Evolutionary conservation across 2,329 filamentous ascomycete genomes (phyloP).

Genomic region (Colletotrichum abscissum): DNA sequence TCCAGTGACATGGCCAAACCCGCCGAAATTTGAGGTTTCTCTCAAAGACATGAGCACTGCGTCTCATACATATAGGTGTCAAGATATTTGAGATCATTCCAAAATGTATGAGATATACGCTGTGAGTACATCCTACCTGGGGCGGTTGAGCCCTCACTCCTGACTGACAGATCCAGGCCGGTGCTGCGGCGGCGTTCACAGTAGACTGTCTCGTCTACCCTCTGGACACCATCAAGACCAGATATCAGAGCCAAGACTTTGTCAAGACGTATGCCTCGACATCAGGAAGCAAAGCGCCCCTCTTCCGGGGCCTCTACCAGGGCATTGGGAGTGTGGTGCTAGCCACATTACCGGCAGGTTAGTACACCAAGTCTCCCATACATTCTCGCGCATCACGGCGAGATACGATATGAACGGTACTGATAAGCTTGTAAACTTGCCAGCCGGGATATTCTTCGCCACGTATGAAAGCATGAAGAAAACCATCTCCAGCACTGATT

Average conservation of each 20-base stretch:
- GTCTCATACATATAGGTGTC: too few species aligned
- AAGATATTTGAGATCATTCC: background rate
- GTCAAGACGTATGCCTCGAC: constrained; percentile 71
- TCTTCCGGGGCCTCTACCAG: constrained; percentile 84
- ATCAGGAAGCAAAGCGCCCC: constrained; percentile 61
- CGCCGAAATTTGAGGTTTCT: background rate
- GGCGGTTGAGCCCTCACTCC: background rate
- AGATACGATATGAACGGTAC: background rate
- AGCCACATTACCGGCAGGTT: constrained; percentile 88
- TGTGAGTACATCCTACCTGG: constrained; percentile 7
- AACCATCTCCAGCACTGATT: constrained; percentile 63
- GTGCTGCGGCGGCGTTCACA: constrained; percentile 85
- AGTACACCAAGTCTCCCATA: constrained; percentile 24
- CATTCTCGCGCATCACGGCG: background rate
- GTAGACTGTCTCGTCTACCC: constrained; percentile 90
- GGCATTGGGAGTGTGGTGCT: constrained; percentile 87
- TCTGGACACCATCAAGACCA: constrained; percentile 89
- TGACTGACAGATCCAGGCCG: constrained; percentile 67
- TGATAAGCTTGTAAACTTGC: background rate
- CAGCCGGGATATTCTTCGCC: constrained; percentile 88
- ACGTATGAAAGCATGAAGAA: constrained; percentile 85
- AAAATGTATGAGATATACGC: constrained; percentile 37
- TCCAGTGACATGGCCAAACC: background rate
- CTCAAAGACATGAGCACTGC: background rate
- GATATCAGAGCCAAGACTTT: constrained; percentile 84